These are phyloP conservation scores for Dryas octopetala DNA, from an alignment of 306 rosid species.

Conservation along the genomic window DNA sequence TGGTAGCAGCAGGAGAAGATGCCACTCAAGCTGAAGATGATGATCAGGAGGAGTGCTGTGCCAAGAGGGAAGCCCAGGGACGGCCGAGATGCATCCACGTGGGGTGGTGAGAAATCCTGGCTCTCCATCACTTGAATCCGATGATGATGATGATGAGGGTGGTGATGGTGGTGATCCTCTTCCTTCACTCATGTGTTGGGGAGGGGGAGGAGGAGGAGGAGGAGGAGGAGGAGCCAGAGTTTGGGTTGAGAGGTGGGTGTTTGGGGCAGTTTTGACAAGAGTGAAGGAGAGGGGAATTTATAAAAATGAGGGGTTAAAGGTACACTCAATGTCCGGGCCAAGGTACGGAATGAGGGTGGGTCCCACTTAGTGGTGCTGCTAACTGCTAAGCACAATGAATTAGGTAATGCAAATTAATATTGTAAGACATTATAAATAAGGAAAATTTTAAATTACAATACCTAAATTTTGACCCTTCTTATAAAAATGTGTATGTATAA, in stretches of 20 bases:
- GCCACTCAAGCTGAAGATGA: conserved; percentile 90
- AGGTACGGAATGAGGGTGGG: conserved; percentile 59
- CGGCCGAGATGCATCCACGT: conserved; percentile 75
- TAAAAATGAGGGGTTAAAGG: conserved; percentile 23
- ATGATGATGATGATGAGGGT: neutral
- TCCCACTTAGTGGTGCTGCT: conserved; percentile 11
- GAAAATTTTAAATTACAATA: too few relatives aligned
- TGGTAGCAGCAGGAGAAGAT: conserved; percentile 97
- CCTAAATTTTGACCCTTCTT: too few relatives aligned
- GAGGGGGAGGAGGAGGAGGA: neutral
- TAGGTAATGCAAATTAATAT: neutral
- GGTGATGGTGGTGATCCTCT: neutral
- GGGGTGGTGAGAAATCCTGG: conserved; percentile 63
- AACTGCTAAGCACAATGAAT: neutral
- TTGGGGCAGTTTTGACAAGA: neutral
- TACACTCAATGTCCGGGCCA: conserved; percentile 36
- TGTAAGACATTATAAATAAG: too few relatives aligned
- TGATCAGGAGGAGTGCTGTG: conserved; percentile 77
- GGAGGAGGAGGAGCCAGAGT: neutral
- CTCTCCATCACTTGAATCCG: conserved; percentile 50
- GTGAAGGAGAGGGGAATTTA: neutral
- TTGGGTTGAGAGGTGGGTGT: neutral
- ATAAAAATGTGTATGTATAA: too few relatives aligned
- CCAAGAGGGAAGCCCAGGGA: conserved; percentile 92
- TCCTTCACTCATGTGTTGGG: conserved; percentile 48